Conservation (phyloP, 2,329 filamentous ascomycete genomes). For the Fusarium nematophilum region DNA sequence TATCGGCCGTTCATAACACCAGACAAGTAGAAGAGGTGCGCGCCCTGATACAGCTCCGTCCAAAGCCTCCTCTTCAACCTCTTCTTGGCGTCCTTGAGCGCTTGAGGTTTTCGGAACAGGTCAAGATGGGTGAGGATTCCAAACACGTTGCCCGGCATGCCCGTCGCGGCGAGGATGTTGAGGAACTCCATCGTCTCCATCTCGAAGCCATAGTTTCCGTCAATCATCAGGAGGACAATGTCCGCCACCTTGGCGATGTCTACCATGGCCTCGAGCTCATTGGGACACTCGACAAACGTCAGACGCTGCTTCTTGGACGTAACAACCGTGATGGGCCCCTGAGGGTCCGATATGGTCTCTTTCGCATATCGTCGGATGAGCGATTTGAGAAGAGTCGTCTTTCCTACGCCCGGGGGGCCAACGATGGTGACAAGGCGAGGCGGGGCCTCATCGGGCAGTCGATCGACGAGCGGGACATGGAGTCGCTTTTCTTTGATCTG, state of each 20-base stretch:
- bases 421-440: constrained; percentile 94
- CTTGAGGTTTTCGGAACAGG: constrained; percentile 92
- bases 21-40: constrained; percentile 95
- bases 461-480: constrained; percentile 96
- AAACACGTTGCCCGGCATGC: constrained; percentile 99
- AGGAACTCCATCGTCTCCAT: constrained; percentile 99
- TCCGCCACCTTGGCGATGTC: constrained; percentile 97
- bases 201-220: constrained; percentile 98
- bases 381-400: constrained; percentile 95
- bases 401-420: constrained; percentile 93
- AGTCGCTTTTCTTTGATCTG: constrained; percentile 94
- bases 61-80: constrained; percentile 94
- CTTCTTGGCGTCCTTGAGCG: constrained; percentile 94
- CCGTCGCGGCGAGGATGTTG: constrained; percentile 90
- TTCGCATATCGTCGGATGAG: constrained; percentile 95
- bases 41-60: constrained; percentile 96
- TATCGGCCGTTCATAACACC: constrained; percentile 97
- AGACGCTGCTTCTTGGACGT: constrained; percentile 95
- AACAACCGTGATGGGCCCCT: constrained; percentile 93
- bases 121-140: constrained; percentile 97
- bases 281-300: constrained; percentile 97
- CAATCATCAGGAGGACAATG: constrained; percentile 97
- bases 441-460: constrained; percentile 93
- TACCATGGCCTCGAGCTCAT: constrained; percentile 95
- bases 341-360: constrained; percentile 89